Evolutionary conservation across 495 filamentous ascomycete species (phyloP), one percentile per base, ranked within the genome.

Genomic region (Daldinia loculata): DNA sequence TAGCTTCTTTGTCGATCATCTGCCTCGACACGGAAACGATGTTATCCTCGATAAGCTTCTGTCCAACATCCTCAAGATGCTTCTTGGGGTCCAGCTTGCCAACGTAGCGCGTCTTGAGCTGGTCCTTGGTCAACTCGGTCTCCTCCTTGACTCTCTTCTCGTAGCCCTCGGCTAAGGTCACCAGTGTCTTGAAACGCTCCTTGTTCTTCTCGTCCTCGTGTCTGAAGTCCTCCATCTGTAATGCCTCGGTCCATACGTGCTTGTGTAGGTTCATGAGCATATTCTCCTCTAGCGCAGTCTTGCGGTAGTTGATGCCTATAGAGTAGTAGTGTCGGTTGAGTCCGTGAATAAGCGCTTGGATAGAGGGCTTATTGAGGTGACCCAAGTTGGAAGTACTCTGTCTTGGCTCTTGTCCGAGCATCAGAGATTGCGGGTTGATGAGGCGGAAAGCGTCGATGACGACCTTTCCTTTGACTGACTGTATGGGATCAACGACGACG

Each of bases 191-290:
- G 82, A 99, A 88, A 56, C 90, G 86, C 29, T 95, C 93, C 71
- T 91, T 90, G 72, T 97, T 99, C 75, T 91, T 85, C 66, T 87
- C 82, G 26, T 89, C 93, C 78, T 97, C 95, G 65, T 89, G 84
- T 55, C 89, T 86, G 87, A 98, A 99, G 79, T 98, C 94, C 57
- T 94, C 92, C 96, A 99, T 98, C 78, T 96, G 89, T 74, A 99
- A 81, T 9, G 93, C 95, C 79, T 99, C 95, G 4, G 95, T 99
- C 95, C 95, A 99, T 50, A 97, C 94, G 63, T 97, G 94, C 86
- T 99, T 99, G 84, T 99, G 95, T 66, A 99, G 83, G 75, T 98
- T 99, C 95, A 99, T 99, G 75, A 99, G 80, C 95, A 99, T 98
- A 80, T 97, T 98, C 84, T 99, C 96, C 82, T 99, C 95, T 55